phyloP scores from a whole-genome alignment of 2,329 filamentous ascomycete genomes.

The Aquanectria penicillioides region DNA sequence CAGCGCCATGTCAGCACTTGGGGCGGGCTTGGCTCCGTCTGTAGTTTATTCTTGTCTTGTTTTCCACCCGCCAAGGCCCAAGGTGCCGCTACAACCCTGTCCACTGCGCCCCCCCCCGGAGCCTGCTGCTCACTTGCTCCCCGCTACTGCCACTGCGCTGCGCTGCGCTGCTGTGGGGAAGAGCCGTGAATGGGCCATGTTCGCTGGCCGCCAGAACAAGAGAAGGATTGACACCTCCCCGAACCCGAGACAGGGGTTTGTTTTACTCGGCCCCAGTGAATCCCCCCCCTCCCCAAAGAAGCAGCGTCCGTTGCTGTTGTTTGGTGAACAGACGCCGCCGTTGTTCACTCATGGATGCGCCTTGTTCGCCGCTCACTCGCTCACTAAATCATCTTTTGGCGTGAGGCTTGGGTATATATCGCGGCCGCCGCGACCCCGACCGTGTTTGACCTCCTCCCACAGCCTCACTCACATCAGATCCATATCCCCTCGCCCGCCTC shows the following conservation, averaged over 20 bases:
- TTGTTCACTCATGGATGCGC: neutral
- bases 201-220: neutral
- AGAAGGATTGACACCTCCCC: neutral
- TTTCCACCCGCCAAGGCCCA: too few species aligned
- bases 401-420: constrained; percentile 17
- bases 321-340: neutral
- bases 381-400: constrained; percentile 21
- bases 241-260: constrained; percentile 12
- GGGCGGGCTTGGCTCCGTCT: neutral
- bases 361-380: neutral
- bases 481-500: neutral
- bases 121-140: too few species aligned
- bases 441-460: neutral
- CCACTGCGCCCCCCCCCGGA: too few species aligned
- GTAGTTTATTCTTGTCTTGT: too few species aligned
- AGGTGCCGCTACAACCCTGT: too few species aligned
- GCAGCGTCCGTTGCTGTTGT: neutral
- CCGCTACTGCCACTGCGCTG: neutral
- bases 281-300: neutral
- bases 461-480: constrained; percentile 16
- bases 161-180: neutral
- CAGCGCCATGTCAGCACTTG: constrained; percentile 1
- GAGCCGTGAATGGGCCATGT: neutral
- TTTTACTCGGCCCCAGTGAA: constrained; percentile 2
- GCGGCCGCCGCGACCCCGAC: neutral